These are phyloP conservation scores for Martensiomyces pterosporus DNA, from an alignment of 192 early-diverging fungal species.

Conservation along the genomic window DNA sequence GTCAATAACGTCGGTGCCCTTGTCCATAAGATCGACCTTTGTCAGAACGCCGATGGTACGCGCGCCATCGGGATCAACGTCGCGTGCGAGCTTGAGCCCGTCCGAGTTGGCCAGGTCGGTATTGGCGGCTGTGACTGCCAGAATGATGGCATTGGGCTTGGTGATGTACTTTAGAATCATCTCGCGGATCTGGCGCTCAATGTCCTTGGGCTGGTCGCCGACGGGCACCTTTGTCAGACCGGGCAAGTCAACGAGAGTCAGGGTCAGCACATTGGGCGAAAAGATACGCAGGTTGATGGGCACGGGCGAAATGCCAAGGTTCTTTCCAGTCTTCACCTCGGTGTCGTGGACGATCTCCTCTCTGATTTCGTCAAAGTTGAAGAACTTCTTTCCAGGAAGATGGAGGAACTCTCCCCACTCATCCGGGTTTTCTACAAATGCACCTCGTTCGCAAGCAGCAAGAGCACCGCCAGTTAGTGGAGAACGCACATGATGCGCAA, in stretches of 20 bases:
- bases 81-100: constrained; percentile 96
- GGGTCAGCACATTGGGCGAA: constrained; percentile 96
- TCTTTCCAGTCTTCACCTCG: constrained; percentile 79
- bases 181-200: constrained; percentile 96
- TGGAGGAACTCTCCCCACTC: constrained; percentile 99
- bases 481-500: too few relatives aligned
- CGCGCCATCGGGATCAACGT: constrained; percentile 98
- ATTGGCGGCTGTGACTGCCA: constrained; percentile 97
- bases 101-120: constrained; percentile 99
- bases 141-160: constrained; percentile 96
- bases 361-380: constrained; percentile 94
- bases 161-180: constrained; percentile 98
- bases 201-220: constrained; percentile 98
- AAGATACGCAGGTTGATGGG: constrained; percentile 98
- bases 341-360: constrained; percentile 94
- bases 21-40: constrained; percentile 99
- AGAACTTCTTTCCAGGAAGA: constrained; percentile 94
- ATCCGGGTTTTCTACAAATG: constrained; percentile 57
- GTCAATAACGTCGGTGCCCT: constrained; percentile 98
- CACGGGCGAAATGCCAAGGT: constrained; percentile 84
- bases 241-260: constrained; percentile 98
- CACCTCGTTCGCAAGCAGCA: too few relatives aligned
- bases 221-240: constrained; percentile 99
- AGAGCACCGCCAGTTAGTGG: too few relatives aligned
- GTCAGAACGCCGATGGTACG: constrained; percentile 99